Evolutionary conservation across 2,329 filamentous ascomycete genomes (phyloP), one percentile per base, ranked within the genome.

Genomic region (Fusarium sp.): DNA sequence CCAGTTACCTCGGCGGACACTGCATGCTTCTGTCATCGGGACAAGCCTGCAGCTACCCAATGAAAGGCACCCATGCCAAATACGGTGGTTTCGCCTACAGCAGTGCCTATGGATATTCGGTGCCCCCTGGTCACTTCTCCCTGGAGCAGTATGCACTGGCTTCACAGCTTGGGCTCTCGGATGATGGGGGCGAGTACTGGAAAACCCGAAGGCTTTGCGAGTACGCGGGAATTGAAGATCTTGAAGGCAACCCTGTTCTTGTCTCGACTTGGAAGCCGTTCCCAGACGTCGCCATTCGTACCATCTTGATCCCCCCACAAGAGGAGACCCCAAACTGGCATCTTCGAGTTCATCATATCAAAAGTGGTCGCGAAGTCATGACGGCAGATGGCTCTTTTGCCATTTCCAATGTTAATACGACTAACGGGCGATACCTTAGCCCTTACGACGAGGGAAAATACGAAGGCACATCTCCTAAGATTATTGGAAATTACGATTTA

Each of bases 71-170:
- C 0, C 91, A 94, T 76, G 90, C 92, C 64, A 94, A 94, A 74
- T 94, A 94, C 77, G 92, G 92, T 46, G 86, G 88, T 62, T 94
- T 94, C 75, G 91, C 91, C 7, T 94, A 94, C 79, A 91, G 88
- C 73, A 89, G 90, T 52, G 87, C 90, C 1, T 94, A 92, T 76
- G 91, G 85, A 20, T 94, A 94, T 79, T 92, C 89, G 0, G 92
- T 94, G 0, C 91, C 92, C 0, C 92, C 91, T 0, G 92, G 92
- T 0, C 85, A 89, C 19, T 92, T 93, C 77, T 90, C 90, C 1
- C 85, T 94, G 2, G 91, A 93, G 76, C 91, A 93, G 73, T 92
- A 90, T 74, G 90, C 91, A 0, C 86, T 92, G 2, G 91, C 92
- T 56, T 92, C 89, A 6, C 90, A 92, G 71, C 84, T 95, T 4